Evolutionary conservation across 371 early-diverging fungal species (phyloP), one percentile per base, ranked within the genome.

Genomic region (Saksenaea oblongispora): DNA sequence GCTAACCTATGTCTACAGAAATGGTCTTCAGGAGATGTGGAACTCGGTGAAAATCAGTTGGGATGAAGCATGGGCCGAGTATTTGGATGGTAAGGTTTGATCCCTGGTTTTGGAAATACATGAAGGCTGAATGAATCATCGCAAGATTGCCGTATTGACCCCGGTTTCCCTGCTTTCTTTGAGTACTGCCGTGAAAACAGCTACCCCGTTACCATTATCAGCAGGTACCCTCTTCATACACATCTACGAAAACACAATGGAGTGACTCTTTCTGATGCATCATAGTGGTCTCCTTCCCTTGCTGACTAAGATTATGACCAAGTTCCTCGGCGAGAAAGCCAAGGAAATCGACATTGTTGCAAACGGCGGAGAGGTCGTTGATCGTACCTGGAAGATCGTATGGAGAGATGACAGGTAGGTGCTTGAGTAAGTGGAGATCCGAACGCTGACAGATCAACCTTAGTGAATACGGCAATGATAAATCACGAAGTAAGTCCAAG

Each of bases 401-500:
- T 87, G 81, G 73, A 71, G 75, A 56, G 87, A 89, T 64, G 85
- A 87, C 27, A 80, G 73, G 76, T 81, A 67, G 70, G 65, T 64
- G 14, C 17, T 7, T 28, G 4, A 22, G 15, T 2, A 18, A 55
- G 39, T 26, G 5, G 4, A 17, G 35, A 17, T 34, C 7, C 14
- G 11, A 15, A 22, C 22, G 9, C n/a, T 10, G 22, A 47, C n/a
- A 47, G 14, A 14, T 54, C 31, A 28, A 39, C 11, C 22, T 55
- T 56, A 79, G 76, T 54, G 67, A 69, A 28, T 83, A 81, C 47
- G 89, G 87, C 27, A 85, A 89, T 63, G 87, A 89, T 70, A 87
- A 89, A 63, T 79, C 76, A 8, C 61, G 53, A 39, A 73, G 80
- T 80, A 80, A 72, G 67, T 61, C 15, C 17, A 62, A 31, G 28